Evolutionary conservation across 768 basidiomycete genomes (phyloP).

Genomic region (Lentinula aciculospora): DNA sequence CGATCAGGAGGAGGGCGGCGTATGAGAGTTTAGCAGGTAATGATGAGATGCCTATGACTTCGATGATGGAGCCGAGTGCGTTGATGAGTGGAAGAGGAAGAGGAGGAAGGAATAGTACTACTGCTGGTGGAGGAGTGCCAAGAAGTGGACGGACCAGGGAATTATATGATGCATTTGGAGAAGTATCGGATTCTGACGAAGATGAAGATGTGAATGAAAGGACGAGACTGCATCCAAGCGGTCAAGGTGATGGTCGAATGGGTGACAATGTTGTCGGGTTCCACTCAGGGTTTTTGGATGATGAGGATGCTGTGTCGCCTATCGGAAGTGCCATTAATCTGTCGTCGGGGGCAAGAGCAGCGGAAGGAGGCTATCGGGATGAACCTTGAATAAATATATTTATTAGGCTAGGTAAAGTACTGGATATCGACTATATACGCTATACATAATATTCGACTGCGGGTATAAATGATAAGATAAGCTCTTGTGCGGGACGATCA

Average conservation of each 20-base stretch:
- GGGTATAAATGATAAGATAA: too few species aligned
- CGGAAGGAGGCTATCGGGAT: background rate
- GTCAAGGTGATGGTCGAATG: constrained; percentile 7
- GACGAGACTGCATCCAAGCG: constrained; percentile 47
- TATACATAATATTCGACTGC: too few species aligned
- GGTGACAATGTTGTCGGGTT: constrained; percentile 42
- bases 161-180: constrained; percentile 95
- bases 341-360: background rate
- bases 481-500: too few species aligned
- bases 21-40: constrained; percentile 59
- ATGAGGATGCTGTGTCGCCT: constrained; percentile 43
- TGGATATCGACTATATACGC: background rate
- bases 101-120: background rate
- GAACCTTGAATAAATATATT: background rate
- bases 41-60: constrained; percentile 73
- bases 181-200: constrained; percentile 78
- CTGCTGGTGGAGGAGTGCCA: constrained; percentile 22
- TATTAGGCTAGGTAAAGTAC: background rate
- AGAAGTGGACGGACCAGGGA: constrained; percentile 61
- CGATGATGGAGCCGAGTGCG: background rate
- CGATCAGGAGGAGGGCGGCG: constrained; percentile 32
- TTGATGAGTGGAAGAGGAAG: background rate
- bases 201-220: constrained; percentile 76
- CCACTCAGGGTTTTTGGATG: constrained; percentile 80
- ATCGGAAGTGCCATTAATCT: background rate